Evolutionary conservation across 495 filamentous ascomycete genomes (phyloP).

Genomic region (Neurospora discreta): DNA sequence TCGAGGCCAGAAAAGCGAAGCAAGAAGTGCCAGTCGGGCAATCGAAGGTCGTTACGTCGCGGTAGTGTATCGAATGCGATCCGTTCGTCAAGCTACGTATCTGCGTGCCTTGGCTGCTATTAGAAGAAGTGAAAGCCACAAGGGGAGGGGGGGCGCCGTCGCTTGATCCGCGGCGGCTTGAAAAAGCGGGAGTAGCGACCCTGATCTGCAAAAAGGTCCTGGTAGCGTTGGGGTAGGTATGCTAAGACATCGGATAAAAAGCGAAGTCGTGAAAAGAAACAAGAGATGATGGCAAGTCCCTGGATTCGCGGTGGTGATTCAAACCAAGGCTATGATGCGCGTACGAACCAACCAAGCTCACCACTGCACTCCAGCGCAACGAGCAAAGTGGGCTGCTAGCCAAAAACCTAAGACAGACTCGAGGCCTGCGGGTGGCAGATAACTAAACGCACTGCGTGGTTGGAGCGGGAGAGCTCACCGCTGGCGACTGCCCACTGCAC

Average conservation of each 20-base stretch:
- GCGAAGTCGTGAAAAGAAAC: neutral
- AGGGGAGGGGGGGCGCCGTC: neutral
- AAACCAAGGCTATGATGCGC: neutral
- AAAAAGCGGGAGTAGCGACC: neutral
- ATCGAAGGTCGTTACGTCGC: neutral
- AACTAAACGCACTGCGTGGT: neutral
- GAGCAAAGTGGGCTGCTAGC: neutral
- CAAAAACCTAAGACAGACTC: neutral
- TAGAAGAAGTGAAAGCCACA: neutral
- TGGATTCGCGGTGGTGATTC: neutral
- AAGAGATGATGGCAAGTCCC: neutral
- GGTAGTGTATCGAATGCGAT: neutral
- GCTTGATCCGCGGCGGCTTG: neutral
- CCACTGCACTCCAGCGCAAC: neutral
- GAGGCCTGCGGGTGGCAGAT: neutral
- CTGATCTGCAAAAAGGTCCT: neutral
- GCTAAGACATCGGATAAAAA: neutral
- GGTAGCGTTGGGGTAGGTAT: neutral
- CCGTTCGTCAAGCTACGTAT: neutral
- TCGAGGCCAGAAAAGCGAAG: neutral
- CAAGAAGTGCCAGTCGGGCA: neutral
- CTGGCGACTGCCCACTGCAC: neutral
- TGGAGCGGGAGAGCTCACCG: neutral
- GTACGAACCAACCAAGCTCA: too few species aligned
- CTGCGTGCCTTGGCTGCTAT: neutral